Percentiles rank a stretch among this genome's conserved stretches.
Conservation (phyloP, 306 rosid species). For the Dryas alaskensis region DNA sequence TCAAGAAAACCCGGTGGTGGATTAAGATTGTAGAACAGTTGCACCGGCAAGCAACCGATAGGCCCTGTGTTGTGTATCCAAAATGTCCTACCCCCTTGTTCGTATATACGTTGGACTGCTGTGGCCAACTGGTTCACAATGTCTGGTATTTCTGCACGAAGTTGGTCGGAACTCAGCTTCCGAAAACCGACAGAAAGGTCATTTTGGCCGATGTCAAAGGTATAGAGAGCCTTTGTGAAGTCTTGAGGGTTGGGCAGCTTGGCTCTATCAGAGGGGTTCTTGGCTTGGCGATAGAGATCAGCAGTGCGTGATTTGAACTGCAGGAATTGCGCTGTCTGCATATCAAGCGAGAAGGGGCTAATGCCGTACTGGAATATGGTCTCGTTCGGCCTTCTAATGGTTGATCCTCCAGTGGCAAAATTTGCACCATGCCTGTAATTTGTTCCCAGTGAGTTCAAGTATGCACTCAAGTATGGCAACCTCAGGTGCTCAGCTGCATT, state of each 20-base stretch:
- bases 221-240: constrained; percentile 76
- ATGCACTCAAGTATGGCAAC: constrained; percentile 85
- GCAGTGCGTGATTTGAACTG: constrained; percentile 68
- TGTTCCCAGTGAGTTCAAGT: constrained; percentile 81
- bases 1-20: constrained; percentile 57
- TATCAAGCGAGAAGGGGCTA: constrained; percentile 83
- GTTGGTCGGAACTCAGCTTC: constrained; percentile 58
- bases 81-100: constrained; percentile 76
- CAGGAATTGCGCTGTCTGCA: constrained; percentile 59
- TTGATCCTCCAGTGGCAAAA: constrained; percentile 94
- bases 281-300: constrained; percentile 66
- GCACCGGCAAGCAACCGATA: constrained; percentile 74
- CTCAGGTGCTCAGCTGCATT: constrained; percentile 64
- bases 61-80: constrained; percentile 98
- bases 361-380: constrained; percentile 78
- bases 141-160: constrained; percentile 64
- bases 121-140: constrained; percentile 68
- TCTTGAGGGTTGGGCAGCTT: constrained; percentile 74
- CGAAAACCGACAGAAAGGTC: constrained; percentile 84
- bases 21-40: constrained; percentile 63
- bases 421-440: constrained; percentile 82
- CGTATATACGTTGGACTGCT: constrained; percentile 60
- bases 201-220: constrained; percentile 93
- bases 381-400: constrained; percentile 76
- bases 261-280: constrained; percentile 42